Evolutionary conservation across 2,329 filamentous ascomycete species (phyloP).

Genomic region (Myrmaecium sp.): DNA sequence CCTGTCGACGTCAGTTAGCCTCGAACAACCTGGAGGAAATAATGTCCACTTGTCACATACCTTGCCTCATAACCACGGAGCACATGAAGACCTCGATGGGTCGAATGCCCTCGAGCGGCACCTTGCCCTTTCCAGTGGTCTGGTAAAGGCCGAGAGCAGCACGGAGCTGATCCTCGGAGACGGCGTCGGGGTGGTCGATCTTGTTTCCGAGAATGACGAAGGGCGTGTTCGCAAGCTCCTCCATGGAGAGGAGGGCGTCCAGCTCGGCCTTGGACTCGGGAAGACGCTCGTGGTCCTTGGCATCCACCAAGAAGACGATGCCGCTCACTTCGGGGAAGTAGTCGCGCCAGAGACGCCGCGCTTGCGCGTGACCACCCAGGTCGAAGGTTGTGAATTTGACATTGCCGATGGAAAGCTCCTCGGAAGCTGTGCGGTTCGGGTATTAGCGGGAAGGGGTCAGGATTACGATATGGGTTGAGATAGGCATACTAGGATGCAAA

Average conservation of each 20-base stretch:
- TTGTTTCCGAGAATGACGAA: constrained; percentile 97
- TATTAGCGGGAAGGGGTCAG: neutral
- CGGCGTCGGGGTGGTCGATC: constrained; percentile 93
- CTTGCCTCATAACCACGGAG: constrained; percentile 95
- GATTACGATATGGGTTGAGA: constrained; percentile 7
- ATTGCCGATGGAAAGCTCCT: constrained; percentile 32
- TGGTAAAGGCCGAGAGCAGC: constrained; percentile 88
- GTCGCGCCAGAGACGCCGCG: constrained; percentile 22
- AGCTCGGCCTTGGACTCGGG: constrained; percentile 91
- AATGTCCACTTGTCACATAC: constrained; percentile 25
- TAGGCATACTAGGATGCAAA: neutral
- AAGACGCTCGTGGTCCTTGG: constrained; percentile 92
- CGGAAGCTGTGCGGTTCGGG: constrained; percentile 43
- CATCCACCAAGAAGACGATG: constrained; percentile 95
- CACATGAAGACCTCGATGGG: constrained; percentile 97
- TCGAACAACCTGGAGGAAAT: constrained; percentile 1
- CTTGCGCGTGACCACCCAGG: constrained; percentile 46
- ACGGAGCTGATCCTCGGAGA: constrained; percentile 88
- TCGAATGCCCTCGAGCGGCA: constrained; percentile 77
- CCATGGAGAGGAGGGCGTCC: constrained; percentile 84
- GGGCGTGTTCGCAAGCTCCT: constrained; percentile 87
- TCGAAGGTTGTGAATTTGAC: constrained; percentile 90
- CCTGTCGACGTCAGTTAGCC: constrained; percentile 6
- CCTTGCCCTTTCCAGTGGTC: constrained; percentile 91
- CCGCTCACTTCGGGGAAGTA: constrained; percentile 34